phyloP scores from a whole-genome alignment of 2,329 filamentous ascomycete genomes.

The Apiospora arundinis region DNA sequence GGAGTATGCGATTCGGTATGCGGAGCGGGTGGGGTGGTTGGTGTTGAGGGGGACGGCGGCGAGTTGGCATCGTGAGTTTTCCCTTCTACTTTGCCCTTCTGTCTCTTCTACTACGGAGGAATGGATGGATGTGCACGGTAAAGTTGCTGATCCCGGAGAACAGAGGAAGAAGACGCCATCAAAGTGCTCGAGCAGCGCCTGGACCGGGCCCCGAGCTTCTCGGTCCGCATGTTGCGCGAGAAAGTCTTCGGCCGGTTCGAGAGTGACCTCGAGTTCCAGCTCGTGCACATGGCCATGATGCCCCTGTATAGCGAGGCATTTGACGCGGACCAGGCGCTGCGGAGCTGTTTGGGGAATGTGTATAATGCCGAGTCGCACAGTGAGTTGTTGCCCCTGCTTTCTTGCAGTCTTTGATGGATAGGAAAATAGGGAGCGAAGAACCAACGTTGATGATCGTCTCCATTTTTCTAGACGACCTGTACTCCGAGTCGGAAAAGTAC shows the following conservation, averaged over 20 bases:
- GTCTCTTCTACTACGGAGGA: background rate
- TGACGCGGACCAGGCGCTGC: slow-evolving; percentile 41
- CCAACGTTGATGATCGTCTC: too few relatives aligned
- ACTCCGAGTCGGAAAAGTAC: slow-evolving; percentile 44
- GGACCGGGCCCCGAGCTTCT: slow-evolving; percentile 43
- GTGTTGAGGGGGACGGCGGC: slow-evolving; percentile 46
- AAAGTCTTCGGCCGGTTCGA: slow-evolving; percentile 47
- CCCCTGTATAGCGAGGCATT: slow-evolving; percentile 46
- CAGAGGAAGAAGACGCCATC: slow-evolving; percentile 44
- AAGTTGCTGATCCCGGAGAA: background rate
- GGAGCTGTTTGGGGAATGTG: slow-evolving; percentile 36
- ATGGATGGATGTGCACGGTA: background rate
- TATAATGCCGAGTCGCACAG: slow-evolving; percentile 46
- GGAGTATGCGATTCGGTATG: slow-evolving; percentile 47
- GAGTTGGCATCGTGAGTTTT: slow-evolving; percentile 43
- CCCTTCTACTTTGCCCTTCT: background rate
- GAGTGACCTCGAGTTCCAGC: slow-evolving; percentile 45
- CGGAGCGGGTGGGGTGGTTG: slow-evolving; percentile 38
- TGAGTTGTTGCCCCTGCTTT: slow-evolving; percentile 33
- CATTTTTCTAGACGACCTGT: too few relatives aligned
- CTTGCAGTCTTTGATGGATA: too few relatives aligned
- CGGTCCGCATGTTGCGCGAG: slow-evolving; percentile 43
- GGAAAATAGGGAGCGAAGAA: too few relatives aligned
- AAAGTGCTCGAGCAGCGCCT: slow-evolving; percentile 40
- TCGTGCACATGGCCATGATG: slow-evolving; percentile 45